A percentile compares a stretch with the other conserved stretches of the same genome.
phyloP scores from a whole-genome alignment of 73 alveolate species.

The Paramecium biaurelia region DNA sequence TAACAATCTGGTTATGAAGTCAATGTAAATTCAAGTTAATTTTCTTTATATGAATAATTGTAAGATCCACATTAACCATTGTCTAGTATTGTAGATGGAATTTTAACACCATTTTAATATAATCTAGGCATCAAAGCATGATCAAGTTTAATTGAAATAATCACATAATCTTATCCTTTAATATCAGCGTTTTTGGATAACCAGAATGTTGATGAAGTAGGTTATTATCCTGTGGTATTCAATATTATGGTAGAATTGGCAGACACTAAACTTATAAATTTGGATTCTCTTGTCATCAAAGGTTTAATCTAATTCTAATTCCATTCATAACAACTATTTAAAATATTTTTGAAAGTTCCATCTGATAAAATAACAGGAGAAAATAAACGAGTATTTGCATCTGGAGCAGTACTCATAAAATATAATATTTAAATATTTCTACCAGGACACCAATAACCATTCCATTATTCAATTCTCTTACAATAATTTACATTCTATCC shows the following conservation, averaged over 20 bases:
- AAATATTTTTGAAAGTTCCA: conserved; percentile 23
- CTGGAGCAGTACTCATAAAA: conserved; percentile 57
- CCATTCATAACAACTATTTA: conserved; percentile 57
- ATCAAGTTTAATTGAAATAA: background rate
- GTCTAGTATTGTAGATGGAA: background rate
- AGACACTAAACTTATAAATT: background rate
- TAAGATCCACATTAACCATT: background rate
- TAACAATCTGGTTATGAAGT: background rate
- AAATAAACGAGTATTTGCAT: conserved; percentile 16
- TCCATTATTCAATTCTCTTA: conserved; percentile 8
- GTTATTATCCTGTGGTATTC: background rate
- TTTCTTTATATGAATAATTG: background rate
- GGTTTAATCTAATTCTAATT: conserved; percentile 36
- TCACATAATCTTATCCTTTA: background rate
- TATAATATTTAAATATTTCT: background rate
- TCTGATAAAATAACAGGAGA: conserved; percentile 47
- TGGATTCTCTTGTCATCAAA: background rate
- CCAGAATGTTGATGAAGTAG: background rate
- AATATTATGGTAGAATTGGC: background rate
- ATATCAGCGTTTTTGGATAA: background rate
- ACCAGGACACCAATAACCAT: conserved; percentile 47
- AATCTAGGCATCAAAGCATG: background rate
- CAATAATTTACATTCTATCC: background rate
- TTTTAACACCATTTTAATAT: background rate
- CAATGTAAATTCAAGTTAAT: background rate